phyloP scores from a whole-genome alignment of 2,329 filamentous ascomycete genomes.

The Gnomoniopsis smithogilvyi region DNA sequence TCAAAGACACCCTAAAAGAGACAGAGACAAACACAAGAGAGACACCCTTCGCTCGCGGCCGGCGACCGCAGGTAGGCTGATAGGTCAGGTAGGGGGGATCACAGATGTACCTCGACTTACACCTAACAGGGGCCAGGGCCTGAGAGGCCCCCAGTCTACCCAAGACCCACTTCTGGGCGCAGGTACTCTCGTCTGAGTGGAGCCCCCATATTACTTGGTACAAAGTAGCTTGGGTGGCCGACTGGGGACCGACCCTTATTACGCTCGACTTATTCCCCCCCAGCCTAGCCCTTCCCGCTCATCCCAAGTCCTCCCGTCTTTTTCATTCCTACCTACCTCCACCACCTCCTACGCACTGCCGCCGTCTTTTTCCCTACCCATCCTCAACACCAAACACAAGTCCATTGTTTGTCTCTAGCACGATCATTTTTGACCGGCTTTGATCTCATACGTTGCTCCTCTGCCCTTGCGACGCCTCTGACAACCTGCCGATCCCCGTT shows the following conservation, averaged over 20 bases:
- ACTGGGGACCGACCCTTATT: slow-evolving; percentile 11
- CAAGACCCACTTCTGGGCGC: slow-evolving; percentile 5
- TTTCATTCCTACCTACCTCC: slow-evolving; percentile 1
- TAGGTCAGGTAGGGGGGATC: too few relatives aligned
- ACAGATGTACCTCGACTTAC: too few relatives aligned
- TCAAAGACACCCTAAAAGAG: too few relatives aligned
- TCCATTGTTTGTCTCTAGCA: slow-evolving; percentile 4
- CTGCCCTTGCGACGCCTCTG: slow-evolving; percentile 11
- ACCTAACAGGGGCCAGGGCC: background rate
- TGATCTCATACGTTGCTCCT: slow-evolving; percentile 7
- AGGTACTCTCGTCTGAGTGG: slow-evolving; percentile 7
- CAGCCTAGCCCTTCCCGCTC: slow-evolving; percentile 17
- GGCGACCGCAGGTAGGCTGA: too few relatives aligned
- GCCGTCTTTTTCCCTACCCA: slow-evolving; percentile 7
- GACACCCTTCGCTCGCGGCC: too few relatives aligned
- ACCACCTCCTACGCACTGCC: background rate
- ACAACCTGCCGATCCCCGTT: background rate
- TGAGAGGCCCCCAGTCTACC: background rate
- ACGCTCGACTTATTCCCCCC: slow-evolving; percentile 16
- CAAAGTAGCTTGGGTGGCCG: background rate
- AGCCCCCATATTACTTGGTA: background rate
- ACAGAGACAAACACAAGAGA: too few relatives aligned
- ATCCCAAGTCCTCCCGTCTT: slow-evolving; percentile 14
- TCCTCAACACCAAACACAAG: background rate
- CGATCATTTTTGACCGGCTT: slow-evolving; percentile 7